Evolutionary conservation across 2,329 filamentous ascomycete species (phyloP).

Genomic region (Elsinoe fawcettii): DNA sequence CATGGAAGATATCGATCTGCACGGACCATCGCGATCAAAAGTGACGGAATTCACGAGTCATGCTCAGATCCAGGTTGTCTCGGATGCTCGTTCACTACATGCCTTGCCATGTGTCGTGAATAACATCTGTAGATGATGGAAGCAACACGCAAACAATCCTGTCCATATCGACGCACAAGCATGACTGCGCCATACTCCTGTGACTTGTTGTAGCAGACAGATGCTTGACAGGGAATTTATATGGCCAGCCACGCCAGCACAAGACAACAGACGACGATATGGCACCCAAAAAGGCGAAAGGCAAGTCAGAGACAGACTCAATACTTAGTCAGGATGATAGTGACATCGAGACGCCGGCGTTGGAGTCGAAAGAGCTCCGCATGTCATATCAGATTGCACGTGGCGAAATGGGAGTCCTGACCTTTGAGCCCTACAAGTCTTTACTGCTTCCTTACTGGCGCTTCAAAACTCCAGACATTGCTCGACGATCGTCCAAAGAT

Average conservation of each 20-base stretch:
- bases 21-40: neutral
- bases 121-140: too few relatives aligned
- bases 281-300: neutral
- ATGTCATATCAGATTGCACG: slow-evolving; percentile 52
- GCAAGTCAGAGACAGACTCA: neutral
- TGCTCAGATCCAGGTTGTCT: neutral
- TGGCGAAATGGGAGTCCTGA: slow-evolving; percentile 54
- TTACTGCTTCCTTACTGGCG: slow-evolving; percentile 52
- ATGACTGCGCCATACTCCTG: too few relatives aligned
- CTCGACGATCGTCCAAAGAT: slow-evolving; percentile 40
- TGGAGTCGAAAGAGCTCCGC: slow-evolving; percentile 25
- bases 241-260: neutral
- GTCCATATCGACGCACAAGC: too few relatives aligned
- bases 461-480: slow-evolving; percentile 49
- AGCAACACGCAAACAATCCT: too few relatives aligned
- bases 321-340: neutral
- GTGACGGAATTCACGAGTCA: neutral
- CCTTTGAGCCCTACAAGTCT: slow-evolving; percentile 57
- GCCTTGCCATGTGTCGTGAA: too few relatives aligned
- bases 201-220: too few relatives aligned
- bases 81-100: neutral
- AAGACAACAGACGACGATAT: neutral
- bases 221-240: too few relatives aligned
- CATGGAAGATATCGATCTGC: neutral
- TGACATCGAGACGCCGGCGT: neutral